Percentiles rank a stretch among this genome's conserved stretches.
phyloP scores from a whole-genome alignment of 1,284 basidiomycete genomes.

The Rhodotorula sp. region DNA sequence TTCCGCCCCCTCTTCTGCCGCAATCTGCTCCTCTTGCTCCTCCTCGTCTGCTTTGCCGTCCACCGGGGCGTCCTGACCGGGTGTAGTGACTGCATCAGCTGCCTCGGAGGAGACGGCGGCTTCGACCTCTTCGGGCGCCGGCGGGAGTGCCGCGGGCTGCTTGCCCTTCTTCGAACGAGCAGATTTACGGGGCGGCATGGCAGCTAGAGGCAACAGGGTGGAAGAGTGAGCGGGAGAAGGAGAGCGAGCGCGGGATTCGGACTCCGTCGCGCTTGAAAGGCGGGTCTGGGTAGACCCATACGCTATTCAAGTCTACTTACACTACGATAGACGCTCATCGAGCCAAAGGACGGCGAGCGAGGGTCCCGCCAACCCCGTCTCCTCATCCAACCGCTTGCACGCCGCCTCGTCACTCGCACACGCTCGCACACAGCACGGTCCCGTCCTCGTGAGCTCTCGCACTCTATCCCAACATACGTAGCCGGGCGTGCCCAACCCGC shows the following conservation, averaged over 20 bases:
- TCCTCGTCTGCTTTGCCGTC: conserved; percentile 13
- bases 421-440: too few relatives aligned
- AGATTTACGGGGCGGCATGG: conserved; percentile 29
- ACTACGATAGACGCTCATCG: too few relatives aligned
- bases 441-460: too few relatives aligned
- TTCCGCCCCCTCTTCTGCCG: background rate
- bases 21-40: conserved; percentile 15
- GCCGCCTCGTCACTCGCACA: too few relatives aligned
- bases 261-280: background rate
- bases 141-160: conserved; percentile 14
- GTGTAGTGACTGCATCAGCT: background rate
- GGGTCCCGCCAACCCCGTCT: too few relatives aligned
- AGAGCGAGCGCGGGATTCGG: background rate
- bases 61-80: conserved; percentile 14
- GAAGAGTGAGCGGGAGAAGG: background rate
- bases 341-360: too few relatives aligned
- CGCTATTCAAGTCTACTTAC: too few relatives aligned
- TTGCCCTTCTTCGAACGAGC: conserved; percentile 7
- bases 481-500: too few relatives aligned
- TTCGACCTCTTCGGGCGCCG: conserved; percentile 28
- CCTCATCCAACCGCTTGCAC: too few relatives aligned
- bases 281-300: background rate
- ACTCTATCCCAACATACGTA: too few relatives aligned
- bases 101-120: background rate
- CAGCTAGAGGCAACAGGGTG: background rate